Conservation (phyloP, 2,329 filamentous ascomycete genomes). For the Penicillium vulpinum region DNA sequence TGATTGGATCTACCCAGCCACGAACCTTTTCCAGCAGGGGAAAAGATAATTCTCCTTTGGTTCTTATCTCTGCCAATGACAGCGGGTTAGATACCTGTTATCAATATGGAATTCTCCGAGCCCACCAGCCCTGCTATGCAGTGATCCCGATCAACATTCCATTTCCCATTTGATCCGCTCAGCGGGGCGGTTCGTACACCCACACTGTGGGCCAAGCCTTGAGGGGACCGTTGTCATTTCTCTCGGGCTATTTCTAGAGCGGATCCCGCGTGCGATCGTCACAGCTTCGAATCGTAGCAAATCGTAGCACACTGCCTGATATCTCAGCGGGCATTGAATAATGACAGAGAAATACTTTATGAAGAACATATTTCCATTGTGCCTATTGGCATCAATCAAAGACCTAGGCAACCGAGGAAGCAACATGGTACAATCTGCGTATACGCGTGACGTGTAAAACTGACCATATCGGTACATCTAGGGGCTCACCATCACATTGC, state of each 20-base stretch:
- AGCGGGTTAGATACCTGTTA: background rate
- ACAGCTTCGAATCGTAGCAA: background rate
- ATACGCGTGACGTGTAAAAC: background rate
- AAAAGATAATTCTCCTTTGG: background rate
- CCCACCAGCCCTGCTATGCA: constrained; percentile 1
- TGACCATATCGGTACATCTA: constrained; percentile 8
- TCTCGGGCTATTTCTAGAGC: background rate
- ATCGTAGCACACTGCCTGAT: background rate
- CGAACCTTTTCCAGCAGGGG: background rate
- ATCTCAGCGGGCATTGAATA: background rate
- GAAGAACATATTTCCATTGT: background rate
- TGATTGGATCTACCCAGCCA: background rate
- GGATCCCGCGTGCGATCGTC: background rate
- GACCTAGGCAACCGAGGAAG: background rate
- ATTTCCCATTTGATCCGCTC: constrained; percentile 4
- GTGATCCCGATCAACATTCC: constrained; percentile 19
- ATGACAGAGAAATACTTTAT: background rate
- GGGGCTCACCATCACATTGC: constrained; percentile 16
- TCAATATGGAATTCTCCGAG: constrained; percentile 2
- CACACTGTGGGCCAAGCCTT: background rate
- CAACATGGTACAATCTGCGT: background rate
- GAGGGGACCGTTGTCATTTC: background rate
- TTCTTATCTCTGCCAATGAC: constrained; percentile 5
- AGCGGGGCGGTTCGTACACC: background rate
- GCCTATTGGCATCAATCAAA: background rate